These are phyloP conservation scores for Phytophthora capsici DNA, from an alignment of 352 stramenopile genomes.

Conservation along the genomic window DNA sequence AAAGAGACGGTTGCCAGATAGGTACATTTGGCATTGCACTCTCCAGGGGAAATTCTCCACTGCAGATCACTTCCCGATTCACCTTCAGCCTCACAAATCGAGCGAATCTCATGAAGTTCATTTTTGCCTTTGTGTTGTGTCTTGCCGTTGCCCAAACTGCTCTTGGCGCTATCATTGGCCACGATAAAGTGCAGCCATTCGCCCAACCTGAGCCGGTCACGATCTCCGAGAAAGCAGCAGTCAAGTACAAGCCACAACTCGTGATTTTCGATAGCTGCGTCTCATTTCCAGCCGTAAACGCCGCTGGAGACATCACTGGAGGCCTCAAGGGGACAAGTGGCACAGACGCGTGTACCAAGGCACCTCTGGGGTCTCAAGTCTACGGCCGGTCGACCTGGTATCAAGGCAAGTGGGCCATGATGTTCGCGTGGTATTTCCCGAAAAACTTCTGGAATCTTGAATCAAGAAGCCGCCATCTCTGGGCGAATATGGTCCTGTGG, in stretches of 20 bases:
- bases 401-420: constrained; percentile 3
- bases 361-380: constrained; percentile 14
- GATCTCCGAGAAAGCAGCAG: constrained; percentile 3
- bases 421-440: constrained; percentile 9
- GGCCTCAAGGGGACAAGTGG: not conserved
- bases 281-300: constrained; percentile 8
- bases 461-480: not conserved
- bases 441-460: not conserved
- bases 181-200: constrained; percentile 12
- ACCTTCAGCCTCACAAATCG: too few species aligned
- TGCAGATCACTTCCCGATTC: too few species aligned
- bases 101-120: too few species aligned
- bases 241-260: constrained; percentile 12
- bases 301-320: constrained; percentile 3
- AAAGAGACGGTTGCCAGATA: too few species aligned
- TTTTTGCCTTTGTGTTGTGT: too few species aligned
- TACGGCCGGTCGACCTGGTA: constrained; percentile 15
- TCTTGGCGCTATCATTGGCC: not conserved
- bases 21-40: too few species aligned
- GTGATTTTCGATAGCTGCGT: not conserved
- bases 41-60: too few species aligned
- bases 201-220: constrained; percentile 3
- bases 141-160: too few species aligned
- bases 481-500: not conserved
- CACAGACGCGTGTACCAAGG: not conserved